Percentiles rank a stretch among this genome's conserved stretches.
phyloP scores from a whole-genome alignment of 768 basidiomycete genomes.

The Panus rudis region DNA sequence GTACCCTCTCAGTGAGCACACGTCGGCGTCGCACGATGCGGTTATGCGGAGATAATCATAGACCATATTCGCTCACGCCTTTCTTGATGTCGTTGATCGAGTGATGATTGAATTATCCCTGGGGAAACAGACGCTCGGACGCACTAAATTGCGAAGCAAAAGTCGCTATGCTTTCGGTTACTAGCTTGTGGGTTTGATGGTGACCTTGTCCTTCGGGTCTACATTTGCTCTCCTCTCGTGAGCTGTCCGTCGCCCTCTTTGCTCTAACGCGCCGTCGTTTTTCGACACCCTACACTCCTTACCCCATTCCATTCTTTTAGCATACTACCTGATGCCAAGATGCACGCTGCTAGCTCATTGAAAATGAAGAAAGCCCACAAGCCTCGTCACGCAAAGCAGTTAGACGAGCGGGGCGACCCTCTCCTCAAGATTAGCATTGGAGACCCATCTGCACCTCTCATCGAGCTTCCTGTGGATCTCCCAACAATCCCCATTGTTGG shows the following conservation, averaged over 20 bases:
- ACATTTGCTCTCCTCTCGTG: neutral
- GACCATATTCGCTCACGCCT: too few relatives aligned
- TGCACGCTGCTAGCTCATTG: slow-evolving; percentile 9
- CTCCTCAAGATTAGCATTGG: slow-evolving; percentile 21
- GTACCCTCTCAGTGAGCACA: too few relatives aligned
- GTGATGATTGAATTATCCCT: too few relatives aligned
- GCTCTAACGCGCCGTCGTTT: slow-evolving; percentile 1
- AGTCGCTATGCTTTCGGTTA: too few relatives aligned
- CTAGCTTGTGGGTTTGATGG: neutral
- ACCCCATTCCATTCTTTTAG: slow-evolving; percentile 6
- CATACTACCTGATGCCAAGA: neutral
- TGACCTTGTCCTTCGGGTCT: neutral
- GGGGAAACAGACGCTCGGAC: too few relatives aligned
- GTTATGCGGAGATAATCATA: too few relatives aligned
- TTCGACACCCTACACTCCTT: slow-evolving; percentile 8
- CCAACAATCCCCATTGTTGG: slow-evolving; percentile 32
- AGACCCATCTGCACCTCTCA: neutral
- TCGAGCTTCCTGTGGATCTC: slow-evolving; percentile 18
- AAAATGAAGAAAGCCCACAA: slow-evolving; percentile 6
- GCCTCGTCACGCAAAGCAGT: slow-evolving; percentile 4
- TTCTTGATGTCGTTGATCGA: too few relatives aligned
- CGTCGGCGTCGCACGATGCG: too few relatives aligned
- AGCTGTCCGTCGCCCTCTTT: slow-evolving; percentile 1
- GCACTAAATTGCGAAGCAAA: too few relatives aligned
- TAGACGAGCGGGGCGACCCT: slow-evolving; percentile 33